Conservation (phyloP, 345 rosid species). For the Isatis tinctoria region DNA sequence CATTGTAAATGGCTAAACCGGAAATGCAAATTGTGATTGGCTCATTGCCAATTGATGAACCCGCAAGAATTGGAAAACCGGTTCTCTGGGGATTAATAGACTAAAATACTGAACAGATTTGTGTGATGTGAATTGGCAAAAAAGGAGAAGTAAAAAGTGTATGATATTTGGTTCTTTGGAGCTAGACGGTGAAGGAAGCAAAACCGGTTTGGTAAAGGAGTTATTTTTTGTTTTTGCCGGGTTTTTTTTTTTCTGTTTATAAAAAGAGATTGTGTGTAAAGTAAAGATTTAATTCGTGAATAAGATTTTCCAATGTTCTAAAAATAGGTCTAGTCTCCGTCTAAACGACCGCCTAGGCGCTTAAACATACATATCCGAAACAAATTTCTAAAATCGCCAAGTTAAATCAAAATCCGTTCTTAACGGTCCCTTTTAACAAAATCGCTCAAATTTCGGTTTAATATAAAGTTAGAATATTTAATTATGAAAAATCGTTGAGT, state of each 20-base stretch:
- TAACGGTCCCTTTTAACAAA: too few species aligned
- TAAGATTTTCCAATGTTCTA: too few species aligned
- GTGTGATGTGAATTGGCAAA: constrained; percentile 10
- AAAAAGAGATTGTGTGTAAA: not conserved
- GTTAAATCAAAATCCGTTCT: too few species aligned
- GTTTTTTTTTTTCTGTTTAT: not conserved
- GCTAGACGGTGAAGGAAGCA: not conserved
- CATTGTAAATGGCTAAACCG: constrained; percentile 43
- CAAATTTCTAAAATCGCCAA: too few species aligned
- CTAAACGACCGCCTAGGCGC: too few species aligned
- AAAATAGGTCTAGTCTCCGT: too few species aligned
- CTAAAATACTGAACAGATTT: not conserved
- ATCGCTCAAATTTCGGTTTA: too few species aligned
- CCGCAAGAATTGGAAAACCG: not conserved
- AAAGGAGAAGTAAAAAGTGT: not conserved
- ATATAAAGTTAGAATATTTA: too few species aligned
- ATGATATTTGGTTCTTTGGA: not conserved
- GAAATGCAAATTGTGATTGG: not conserved
- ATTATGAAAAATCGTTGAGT: too few species aligned
- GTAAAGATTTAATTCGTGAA: not conserved
- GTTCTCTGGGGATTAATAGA: not conserved
- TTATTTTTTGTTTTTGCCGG: not conserved
- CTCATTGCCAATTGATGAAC: not conserved
- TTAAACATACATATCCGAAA: too few species aligned
- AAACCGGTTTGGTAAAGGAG: constrained; percentile 9